Conservation (phyloP, 495 filamentous ascomycete genomes). For the Podospora sp. region DNA sequence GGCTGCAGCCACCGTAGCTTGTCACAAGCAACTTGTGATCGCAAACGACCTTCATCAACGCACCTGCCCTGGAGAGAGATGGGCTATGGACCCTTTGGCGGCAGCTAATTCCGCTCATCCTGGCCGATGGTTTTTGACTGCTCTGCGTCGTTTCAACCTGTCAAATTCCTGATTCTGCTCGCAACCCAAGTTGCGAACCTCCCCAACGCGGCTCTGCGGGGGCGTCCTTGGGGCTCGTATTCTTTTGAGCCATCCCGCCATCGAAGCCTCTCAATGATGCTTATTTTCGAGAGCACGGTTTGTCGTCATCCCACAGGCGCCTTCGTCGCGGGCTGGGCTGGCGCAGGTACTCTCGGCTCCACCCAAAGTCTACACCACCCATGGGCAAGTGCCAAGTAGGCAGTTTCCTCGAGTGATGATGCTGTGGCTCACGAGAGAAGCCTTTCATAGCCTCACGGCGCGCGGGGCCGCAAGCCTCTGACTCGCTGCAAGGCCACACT, state of each 20-base stretch:
- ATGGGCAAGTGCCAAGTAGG: neutral
- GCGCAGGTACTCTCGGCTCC: neutral
- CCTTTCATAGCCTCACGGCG: neutral
- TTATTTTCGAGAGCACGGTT: neutral
- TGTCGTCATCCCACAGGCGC: neutral
- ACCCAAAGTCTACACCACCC: neutral
- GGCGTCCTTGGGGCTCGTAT: no score
- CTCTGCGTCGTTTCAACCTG: neutral
- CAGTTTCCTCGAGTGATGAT: neutral
- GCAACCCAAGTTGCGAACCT: no score
- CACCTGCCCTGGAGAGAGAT: neutral
- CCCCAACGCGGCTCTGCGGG: no score
- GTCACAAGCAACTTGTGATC: neutral
- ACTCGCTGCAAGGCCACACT: neutral
- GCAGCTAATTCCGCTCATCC: neutral
- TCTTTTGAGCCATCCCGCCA: neutral
- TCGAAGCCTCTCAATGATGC: neutral
- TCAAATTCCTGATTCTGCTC: no score
- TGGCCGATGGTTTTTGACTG: neutral
- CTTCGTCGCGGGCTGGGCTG: neutral
- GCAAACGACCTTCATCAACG: neutral
- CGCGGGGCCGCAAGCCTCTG: neutral
- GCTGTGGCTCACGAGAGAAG: neutral
- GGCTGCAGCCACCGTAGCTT: neutral
- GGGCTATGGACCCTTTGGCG: neutral